phyloP scores from a whole-genome alignment of 2,329 filamentous ascomycete genomes.

The Ambrosiella beaveri region DNA sequence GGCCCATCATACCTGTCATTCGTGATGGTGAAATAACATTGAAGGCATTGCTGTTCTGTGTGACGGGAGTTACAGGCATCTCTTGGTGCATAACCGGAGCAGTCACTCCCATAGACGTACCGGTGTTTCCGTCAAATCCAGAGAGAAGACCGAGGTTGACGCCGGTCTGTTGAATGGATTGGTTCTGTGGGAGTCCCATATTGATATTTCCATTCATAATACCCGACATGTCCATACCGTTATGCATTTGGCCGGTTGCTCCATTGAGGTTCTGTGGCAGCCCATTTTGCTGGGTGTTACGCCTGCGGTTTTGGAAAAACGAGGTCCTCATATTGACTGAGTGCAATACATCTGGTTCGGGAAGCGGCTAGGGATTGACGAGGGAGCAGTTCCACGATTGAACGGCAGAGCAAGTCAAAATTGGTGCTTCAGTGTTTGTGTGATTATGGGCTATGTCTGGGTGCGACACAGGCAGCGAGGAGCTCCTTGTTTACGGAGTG shows the following conservation, averaged over 20 bases:
- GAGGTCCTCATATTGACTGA: neutral
- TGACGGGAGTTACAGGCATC: neutral
- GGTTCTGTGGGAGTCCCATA: neutral
- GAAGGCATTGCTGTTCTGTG: neutral
- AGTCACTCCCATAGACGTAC: neutral
- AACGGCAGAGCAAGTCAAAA: neutral
- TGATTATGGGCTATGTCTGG: neutral
- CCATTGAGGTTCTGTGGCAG: neutral
- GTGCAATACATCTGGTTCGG: constrained; percentile 6
- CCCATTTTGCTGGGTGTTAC: neutral
- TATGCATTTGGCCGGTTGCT: neutral
- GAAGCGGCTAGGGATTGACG: neutral
- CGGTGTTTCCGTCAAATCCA: neutral
- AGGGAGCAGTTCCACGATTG: neutral
- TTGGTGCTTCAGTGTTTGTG: neutral
- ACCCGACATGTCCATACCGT: neutral
- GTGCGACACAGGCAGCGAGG: too few species aligned
- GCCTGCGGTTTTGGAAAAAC: constrained; percentile 1
- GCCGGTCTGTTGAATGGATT: neutral
- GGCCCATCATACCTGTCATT: neutral
- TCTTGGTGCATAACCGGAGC: neutral
- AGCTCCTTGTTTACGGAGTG: too few species aligned
- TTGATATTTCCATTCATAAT: neutral
- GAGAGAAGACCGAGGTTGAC: neutral
- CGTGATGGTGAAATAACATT: neutral